Base-by-base conservation (phyloP, 225 moss, liverwort and hornwort species). In the Marchantia paleacea region DNA sequence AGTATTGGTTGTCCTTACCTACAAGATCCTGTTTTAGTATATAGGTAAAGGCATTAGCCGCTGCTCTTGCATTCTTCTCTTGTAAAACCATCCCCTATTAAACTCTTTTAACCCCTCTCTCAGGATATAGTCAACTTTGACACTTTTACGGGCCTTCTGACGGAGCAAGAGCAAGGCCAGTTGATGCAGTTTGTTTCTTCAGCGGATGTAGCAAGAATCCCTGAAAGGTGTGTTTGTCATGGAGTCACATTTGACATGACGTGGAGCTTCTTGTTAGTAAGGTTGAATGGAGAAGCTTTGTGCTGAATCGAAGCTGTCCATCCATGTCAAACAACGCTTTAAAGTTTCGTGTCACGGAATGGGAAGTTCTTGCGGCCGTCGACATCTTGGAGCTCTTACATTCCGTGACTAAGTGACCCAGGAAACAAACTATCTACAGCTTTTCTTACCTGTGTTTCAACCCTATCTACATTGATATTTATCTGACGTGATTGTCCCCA, bases 91-190 rank as follows among this genome's bases (percentile, higher is more conserved):
- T 79, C 29, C 75, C 68, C 58, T 54, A 49, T 83, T 78, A 75
- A 86, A 83, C 14, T 75, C 62, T 81, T 78, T 75, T 79, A 78
- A 80, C 78, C 81, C 52, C 75, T 82, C 79, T 77, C 76, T 76
- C 93, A 95, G 93, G 93, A 95, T 80, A 88, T 95, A 83, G 83
- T 95, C 80, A 95, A 95, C 91, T 92, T 90, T 88, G 95, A 95
- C 90, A 93, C 93, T 49, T 95, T 93, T 78, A 95, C 91, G 78
- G 95, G 93, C 80, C 93, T 95, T 80, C 89, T 93, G 73, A 91
- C 93, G 77, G 93, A 92, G 72, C 93, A 93, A 91, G 95, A 95
- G 90, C 95, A 95, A 88, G 88, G 93, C 84, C 89, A 93, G 78
- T 89, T 92, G 73, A 88, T 91, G 90, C 90, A 89, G 86, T 90